Conservation (phyloP, 2,329 filamentous ascomycete genomes). For the Xylariaceae sp. region DNA sequence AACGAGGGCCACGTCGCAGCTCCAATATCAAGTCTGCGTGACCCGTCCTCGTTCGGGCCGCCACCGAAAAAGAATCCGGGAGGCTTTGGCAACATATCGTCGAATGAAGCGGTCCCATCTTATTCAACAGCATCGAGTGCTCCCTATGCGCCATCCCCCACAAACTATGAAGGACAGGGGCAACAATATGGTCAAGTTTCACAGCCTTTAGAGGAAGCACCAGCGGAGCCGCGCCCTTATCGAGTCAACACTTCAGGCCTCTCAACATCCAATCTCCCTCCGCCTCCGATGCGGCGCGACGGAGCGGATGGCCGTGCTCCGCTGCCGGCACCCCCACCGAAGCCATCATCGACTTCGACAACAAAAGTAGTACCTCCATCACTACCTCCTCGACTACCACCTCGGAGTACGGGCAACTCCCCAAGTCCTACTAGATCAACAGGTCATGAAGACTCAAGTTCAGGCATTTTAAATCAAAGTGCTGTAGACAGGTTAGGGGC, state of each 20-base stretch:
- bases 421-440: slow-evolving; percentile 33
- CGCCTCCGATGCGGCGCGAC: slow-evolving; percentile 59
- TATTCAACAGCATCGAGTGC: neutral
- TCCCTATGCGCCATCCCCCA: slow-evolving; percentile 3
- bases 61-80: slow-evolving; percentile 66
- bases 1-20: slow-evolving; percentile 37
- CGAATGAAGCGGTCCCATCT: slow-evolving; percentile 5
- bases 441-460: slow-evolving; percentile 11
- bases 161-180: slow-evolving; percentile 10
- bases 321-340: slow-evolving; percentile 8
- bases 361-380: slow-evolving; percentile 40
- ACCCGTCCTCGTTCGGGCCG: slow-evolving; percentile 74
- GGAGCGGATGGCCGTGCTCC: slow-evolving; percentile 28
- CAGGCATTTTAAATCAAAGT: slow-evolving; percentile 45
- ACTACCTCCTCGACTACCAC: slow-evolving; percentile 67
- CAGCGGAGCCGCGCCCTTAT: slow-evolving; percentile 56
- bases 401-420: slow-evolving; percentile 50
- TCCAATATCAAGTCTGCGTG: slow-evolving; percentile 67
- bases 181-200: slow-evolving; percentile 30
- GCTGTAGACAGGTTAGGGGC: slow-evolving; percentile 64
- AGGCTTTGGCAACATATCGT: slow-evolving; percentile 4
- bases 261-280: slow-evolving; percentile 63
- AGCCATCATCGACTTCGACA: neutral
- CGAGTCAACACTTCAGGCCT: slow-evolving; percentile 67
- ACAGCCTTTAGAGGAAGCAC: slow-evolving; percentile 31